Evolutionary conservation across 805 yeast genomes (phyloP).

Genomic region (Tetrapisispora fleetii): DNA sequence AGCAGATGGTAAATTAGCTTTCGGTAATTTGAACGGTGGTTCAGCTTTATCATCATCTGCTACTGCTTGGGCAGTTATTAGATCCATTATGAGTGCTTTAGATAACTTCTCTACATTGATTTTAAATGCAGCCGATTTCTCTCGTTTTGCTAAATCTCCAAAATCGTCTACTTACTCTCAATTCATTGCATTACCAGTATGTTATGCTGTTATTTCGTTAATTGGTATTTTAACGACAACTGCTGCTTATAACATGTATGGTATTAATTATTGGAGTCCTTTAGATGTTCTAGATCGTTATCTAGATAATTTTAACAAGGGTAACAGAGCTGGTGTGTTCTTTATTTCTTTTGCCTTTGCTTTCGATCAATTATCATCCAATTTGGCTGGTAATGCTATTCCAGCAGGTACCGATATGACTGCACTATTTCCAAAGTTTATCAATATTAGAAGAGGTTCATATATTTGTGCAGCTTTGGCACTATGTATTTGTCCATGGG

Average conservation of each 20-base stretch:
- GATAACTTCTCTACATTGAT: slow-evolving; percentile 87
- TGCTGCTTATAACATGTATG: slow-evolving; percentile 59
- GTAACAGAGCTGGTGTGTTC: slow-evolving; percentile 74
- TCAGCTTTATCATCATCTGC: slow-evolving; percentile 39
- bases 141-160: slow-evolving; percentile 64
- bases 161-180: slow-evolving; percentile 47
- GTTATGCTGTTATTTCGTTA: slow-evolving; percentile 71
- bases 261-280: slow-evolving; percentile 74
- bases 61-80: slow-evolving; percentile 73
- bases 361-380: slow-evolving; percentile 69
- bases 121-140: slow-evolving; percentile 81
- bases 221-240: slow-evolving; percentile 81
- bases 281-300: slow-evolving; percentile 61
- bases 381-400: slow-evolving; percentile 61
- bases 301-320: slow-evolving; percentile 40
- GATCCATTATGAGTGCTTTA: slow-evolving; percentile 66
- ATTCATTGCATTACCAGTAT: slow-evolving; percentile 56
- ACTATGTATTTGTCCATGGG: slow-evolving; percentile 74
- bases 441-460: slow-evolving; percentile 73
- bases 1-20: slow-evolving; percentile 49
- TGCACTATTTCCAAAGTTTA: slow-evolving; percentile 50
- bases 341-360: slow-evolving; percentile 62
- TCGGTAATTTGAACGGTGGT: slow-evolving; percentile 18
- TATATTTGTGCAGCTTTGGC: slow-evolving; percentile 67
- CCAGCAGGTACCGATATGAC: slow-evolving; percentile 69